Evolutionary conservation across 352 stramenopile genomes (phyloP), one percentile per base, ranked within the genome.

Genomic region (Pythium folliculosum): DNA sequence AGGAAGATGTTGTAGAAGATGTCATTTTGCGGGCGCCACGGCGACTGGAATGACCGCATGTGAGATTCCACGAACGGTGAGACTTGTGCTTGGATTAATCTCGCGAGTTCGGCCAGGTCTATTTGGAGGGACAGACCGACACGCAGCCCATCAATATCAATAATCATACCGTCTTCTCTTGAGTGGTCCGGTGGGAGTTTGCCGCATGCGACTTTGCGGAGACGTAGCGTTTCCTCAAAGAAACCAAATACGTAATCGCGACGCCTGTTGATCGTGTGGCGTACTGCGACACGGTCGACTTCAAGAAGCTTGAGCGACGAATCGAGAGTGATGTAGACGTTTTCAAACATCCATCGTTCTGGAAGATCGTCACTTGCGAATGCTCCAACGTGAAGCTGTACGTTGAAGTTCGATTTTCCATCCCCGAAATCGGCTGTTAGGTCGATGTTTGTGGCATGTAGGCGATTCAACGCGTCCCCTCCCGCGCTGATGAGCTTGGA

Each of bases 351-450:
- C 86, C 86, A 95, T 35, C 91, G 48, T 22, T 92, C 81, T 0
- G 86, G 86, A 19, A 95, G 61, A 65, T 95, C 86, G 10, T 86
- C 70, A 25, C 86, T 82, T 27, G 71, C 77, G 59, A 95, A 91
- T 1, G 84, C 43, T 3, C 81, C 81, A 38, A 91, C 70, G 23
- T 50, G 23, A 25, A 91, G 27, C 14, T 76, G 43, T 10, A 91
- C 23, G 30, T 75, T 60, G 16, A 40, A 45, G 73, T 70, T 5
- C 63, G 63, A 17, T 63, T 58, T 17, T 62, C 66, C 16, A 5
- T 37, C 27, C 21, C 37, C n/a, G n/a, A 90, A 59, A n/a, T 70
- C 72, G 2, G 79, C 73, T 16, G 76, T 45, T 5, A 92, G 27
- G 1, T 63, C 49, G 7, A 94, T 56, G 35, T 83, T 85, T 23